These are phyloP conservation scores for Aspergillus diversus DNA, from an alignment of 495 filamentous ascomycete genomes.

Conservation along the genomic window DNA sequence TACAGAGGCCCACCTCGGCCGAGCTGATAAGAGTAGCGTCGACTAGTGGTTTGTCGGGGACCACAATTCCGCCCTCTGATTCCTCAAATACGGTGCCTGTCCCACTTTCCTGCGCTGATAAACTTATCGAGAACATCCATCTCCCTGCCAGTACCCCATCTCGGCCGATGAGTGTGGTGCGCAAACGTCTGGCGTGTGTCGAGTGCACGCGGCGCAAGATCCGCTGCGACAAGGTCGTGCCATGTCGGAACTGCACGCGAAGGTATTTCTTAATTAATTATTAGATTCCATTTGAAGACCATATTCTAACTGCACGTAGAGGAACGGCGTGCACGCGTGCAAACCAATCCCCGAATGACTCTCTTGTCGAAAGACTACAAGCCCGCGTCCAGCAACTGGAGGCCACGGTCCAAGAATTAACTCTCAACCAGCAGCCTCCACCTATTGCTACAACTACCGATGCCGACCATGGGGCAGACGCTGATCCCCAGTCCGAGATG, in stretches of 20 bases:
- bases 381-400: constrained; percentile 27
- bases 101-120: neutral
- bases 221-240: constrained; percentile 34
- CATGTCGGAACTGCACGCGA: constrained; percentile 32
- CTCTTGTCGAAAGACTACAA: constrained; percentile 24
- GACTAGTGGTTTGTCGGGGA: neutral
- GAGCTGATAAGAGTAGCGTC: neutral
- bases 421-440: neutral
- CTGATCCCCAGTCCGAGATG: constrained; percentile 25
- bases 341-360: constrained; percentile 46
- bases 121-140: neutral
- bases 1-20: neutral
- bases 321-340: constrained; percentile 20
- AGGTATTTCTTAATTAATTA: neutral
- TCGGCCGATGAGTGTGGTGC: constrained; percentile 18
- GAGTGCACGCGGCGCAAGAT: constrained; percentile 36
- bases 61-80: neutral
- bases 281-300: neutral
- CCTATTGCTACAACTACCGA: constrained; percentile 2
- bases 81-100: neutral
- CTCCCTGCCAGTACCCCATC: neutral
- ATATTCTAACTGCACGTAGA: constrained; percentile 14
- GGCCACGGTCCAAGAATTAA: constrained; percentile 20
- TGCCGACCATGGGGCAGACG: neutral
- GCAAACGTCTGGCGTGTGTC: constrained; percentile 32